Evolutionary conservation across 2,329 filamentous ascomycete species (phyloP).

Genomic region (Colletotrichum liriopes): DNA sequence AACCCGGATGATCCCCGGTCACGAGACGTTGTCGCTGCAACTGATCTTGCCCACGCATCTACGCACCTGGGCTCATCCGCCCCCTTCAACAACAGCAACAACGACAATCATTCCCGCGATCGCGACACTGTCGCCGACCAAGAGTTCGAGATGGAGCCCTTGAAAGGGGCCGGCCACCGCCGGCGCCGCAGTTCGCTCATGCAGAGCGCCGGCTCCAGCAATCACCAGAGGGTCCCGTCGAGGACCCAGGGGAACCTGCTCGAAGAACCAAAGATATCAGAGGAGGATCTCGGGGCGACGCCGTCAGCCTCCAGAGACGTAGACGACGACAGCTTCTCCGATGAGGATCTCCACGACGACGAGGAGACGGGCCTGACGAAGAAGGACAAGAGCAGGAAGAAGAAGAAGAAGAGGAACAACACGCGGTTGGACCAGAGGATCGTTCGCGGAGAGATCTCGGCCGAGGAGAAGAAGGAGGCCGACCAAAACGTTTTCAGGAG

Average conservation of each 20-base stretch:
- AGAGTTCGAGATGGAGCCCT: conserved; percentile 71
- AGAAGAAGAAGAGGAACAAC: conserved; percentile 77
- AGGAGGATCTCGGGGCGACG: conserved; percentile 53
- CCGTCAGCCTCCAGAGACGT: conserved; percentile 51
- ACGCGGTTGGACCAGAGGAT: conserved; percentile 80
- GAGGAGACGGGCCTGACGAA: conserved; percentile 90
- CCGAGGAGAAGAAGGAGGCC: conserved; percentile 81
- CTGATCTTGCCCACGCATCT: conserved; percentile 33
- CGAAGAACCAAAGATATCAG: conserved; percentile 64
- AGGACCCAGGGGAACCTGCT: conserved; percentile 50
- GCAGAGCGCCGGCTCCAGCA: conserved; percentile 53
- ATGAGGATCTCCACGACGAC: conserved; percentile 85
- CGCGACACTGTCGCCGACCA: conserved; percentile 45
- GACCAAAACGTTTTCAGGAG: conserved; percentile 80
- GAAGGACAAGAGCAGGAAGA: conserved; percentile 78
- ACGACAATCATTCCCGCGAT: background rate
- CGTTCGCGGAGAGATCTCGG: conserved; percentile 72
- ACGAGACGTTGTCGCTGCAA: conserved; percentile 14
- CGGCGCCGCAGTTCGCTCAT: conserved; percentile 71
- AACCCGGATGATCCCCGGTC: conserved; percentile 30
- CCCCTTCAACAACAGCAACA: conserved; percentile 14
- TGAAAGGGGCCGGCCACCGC: conserved; percentile 65
- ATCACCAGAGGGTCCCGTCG: conserved; percentile 47
- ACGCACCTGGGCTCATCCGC: conserved; percentile 24
- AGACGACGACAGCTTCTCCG: conserved; percentile 72